These are phyloP conservation scores for Rhodotorula kratochvilovae DNA, from an alignment of 768 basidiomycete genomes.

Conservation along the genomic window DNA sequence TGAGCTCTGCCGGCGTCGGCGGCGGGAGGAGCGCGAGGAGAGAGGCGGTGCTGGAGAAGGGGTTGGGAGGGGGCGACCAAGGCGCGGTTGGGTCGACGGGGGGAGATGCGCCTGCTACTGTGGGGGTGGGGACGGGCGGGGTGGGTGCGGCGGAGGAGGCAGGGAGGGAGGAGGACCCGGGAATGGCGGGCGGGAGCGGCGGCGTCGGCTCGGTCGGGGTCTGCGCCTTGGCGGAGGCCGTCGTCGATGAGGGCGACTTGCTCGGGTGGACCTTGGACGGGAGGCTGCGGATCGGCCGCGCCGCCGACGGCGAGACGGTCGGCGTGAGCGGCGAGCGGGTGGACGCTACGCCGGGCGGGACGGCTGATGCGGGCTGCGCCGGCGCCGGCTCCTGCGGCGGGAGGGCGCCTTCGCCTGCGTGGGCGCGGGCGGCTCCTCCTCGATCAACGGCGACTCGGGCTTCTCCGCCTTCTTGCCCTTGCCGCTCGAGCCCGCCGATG, in stretches of 20 bases:
- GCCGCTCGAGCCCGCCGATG: not conserved
- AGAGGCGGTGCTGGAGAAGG: not conserved
- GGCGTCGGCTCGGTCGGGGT: not conserved
- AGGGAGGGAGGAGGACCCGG: not conserved
- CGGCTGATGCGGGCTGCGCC: too few species aligned
- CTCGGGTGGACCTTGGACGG: conserved; percentile 16
- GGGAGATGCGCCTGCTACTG: not conserved
- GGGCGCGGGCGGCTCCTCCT: not conserved
- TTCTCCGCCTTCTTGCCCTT: conserved; percentile 3
- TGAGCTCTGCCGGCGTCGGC: conserved; percentile 2
- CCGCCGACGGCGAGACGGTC: not conserved
- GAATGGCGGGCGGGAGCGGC: conserved; percentile 1
- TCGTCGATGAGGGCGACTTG: conserved; percentile 18
- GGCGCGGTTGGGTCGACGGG: not conserved
- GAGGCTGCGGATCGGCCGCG: conserved; percentile 9
- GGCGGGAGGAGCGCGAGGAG: conserved; percentile 16
- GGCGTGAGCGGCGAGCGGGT: not conserved
- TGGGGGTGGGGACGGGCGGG: not conserved
- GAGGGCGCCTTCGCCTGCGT: not conserved
- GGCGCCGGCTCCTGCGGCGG: not conserved
- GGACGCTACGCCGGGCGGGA: not conserved
- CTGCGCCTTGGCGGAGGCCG: not conserved
- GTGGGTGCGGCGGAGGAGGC: not conserved
- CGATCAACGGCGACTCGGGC: too few species aligned
- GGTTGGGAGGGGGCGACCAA: conserved; percentile 6